Conservation (phyloP, 371 early-diverging fungal species). For the Lichtheimia corymbifera region DNA sequence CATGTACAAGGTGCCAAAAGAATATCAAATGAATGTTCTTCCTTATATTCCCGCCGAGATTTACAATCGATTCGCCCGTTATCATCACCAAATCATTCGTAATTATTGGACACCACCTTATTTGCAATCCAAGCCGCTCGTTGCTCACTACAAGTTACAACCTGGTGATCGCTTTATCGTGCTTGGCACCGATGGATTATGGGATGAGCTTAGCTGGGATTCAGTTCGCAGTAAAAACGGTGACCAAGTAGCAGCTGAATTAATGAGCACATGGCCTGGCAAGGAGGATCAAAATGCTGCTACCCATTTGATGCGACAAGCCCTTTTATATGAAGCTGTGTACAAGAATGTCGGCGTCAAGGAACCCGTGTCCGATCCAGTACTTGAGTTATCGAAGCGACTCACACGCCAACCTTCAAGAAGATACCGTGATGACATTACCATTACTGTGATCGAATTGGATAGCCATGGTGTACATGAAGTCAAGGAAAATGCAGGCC, state of each 20-base stretch:
- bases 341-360: conserved; percentile 38
- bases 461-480: conserved; percentile 14
- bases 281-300: conserved; percentile 75
- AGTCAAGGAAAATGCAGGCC: conserved; percentile 24
- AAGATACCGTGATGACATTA: conserved; percentile 92
- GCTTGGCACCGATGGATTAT: conserved; percentile 93
- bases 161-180: conserved; percentile 81
- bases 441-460: conserved; percentile 85
- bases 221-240: conserved; percentile 55
- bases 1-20: conserved; percentile 78
- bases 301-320: conserved; percentile 83
- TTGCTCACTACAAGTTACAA: conserved; percentile 65
- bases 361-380: conserved; percentile 28
- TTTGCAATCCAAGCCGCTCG: conserved; percentile 87
- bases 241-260: conserved; percentile 40
- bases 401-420: conserved; percentile 57
- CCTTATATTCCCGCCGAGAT: conserved; percentile 54
- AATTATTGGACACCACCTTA: conserved; percentile 90
- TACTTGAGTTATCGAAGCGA: conserved; percentile 44
- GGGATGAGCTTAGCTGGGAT: conserved; percentile 81
- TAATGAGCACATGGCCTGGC: conserved; percentile 31
- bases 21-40: conserved; percentile 58
- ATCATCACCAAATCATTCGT: conserved; percentile 63
- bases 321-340: conserved; percentile 52
- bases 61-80: conserved; percentile 62